These are phyloP conservation scores for Pugionium dolabratum DNA, from an alignment of 345 rosid species.

Conservation along the genomic window DNA sequence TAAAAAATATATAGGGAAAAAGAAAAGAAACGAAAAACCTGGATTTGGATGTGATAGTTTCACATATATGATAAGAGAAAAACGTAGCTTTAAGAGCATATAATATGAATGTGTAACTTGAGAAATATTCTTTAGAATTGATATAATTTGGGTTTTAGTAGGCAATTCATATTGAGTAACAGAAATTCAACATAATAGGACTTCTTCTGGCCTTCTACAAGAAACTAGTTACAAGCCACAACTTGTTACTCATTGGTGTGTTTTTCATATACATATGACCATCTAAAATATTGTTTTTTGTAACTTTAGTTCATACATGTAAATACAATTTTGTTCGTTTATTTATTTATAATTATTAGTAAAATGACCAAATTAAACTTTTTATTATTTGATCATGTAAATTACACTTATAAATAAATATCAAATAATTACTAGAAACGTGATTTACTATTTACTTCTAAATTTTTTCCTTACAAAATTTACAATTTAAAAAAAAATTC, in stretches of 20 bases:
- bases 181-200: constrained; percentile 32
- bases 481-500: no score
- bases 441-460: no score
- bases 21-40: not conserved
- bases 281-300: not conserved
- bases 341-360: no score
- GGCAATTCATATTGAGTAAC: constrained; percentile 19
- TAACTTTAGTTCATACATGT: no score
- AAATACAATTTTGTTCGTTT: no score
- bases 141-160: constrained; percentile 27
- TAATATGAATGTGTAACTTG: not conserved
- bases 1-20: not conserved
- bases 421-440: no score
- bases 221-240: constrained; percentile 37
- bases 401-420: no score
- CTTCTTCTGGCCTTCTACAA: constrained; percentile 22
- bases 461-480: no score
- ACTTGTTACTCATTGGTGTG: constrained; percentile 25
- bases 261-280: constrained; percentile 5
- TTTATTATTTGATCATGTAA: no score
- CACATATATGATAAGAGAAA: constrained; percentile 13
- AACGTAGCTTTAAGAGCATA: constrained; percentile 11
- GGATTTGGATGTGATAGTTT: not conserved
- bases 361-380: no score
- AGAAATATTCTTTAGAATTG: constrained; percentile 31